phyloP scores from a whole-genome alignment of 257 asterid genomes.

The Forsythia viridissima region DNA sequence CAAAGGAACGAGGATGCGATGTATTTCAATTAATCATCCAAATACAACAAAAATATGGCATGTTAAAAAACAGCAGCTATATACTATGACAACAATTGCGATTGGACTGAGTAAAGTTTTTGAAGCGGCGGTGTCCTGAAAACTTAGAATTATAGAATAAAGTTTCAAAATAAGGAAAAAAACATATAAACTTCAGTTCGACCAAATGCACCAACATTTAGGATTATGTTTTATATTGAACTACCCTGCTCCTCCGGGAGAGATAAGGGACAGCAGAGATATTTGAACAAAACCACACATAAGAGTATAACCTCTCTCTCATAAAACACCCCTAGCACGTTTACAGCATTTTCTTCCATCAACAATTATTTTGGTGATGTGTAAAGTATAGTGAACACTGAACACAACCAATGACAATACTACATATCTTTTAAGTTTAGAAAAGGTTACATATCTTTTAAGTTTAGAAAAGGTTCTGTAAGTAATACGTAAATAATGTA shows the following conservation, averaged over 20 bases:
- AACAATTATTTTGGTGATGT: neutral
- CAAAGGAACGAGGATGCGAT: neutral
- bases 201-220: neutral
- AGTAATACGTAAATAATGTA: neutral
- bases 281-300: neutral
- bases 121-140: neutral
- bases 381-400: neutral
- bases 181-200: neutral
- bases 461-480: neutral
- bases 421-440: neutral
- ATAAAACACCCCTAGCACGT: neutral
- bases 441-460: neutral
- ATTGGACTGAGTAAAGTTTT: neutral
- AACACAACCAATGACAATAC: neutral
- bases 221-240: neutral
- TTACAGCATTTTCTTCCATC: neutral
- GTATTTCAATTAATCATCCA: neutral
- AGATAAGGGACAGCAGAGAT: neutral
- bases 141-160: neutral
- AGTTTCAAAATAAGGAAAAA: neutral
- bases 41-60: neutral
- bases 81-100: neutral
- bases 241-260: neutral
- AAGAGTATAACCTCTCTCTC: neutral
- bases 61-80: neutral